phyloP scores from a whole-genome alignment of 1,139 yeast genomes.

The Dujonia santamariae region DNA sequence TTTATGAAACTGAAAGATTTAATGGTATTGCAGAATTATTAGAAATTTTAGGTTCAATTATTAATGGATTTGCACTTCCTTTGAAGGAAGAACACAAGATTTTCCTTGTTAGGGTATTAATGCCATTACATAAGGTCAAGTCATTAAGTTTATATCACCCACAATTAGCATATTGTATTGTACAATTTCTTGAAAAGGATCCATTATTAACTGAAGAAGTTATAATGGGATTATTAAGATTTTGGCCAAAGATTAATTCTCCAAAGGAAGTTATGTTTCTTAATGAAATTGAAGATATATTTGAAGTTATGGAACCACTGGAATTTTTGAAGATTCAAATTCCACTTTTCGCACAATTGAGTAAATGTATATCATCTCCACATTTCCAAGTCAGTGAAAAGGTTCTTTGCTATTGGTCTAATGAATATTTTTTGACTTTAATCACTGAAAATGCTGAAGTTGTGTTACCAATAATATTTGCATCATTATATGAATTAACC shows the following conservation, averaged over 20 bases:
- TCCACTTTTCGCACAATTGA: constrained; percentile 89
- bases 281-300: constrained; percentile 93
- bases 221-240: constrained; percentile 84
- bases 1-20: constrained; percentile 92
- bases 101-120: constrained; percentile 79
- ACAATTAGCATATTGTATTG: constrained; percentile 94
- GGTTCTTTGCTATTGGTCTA: constrained; percentile 90
- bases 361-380: constrained; percentile 91
- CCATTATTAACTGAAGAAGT: constrained; percentile 92
- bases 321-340: constrained; percentile 92
- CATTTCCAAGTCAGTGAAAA: constrained; percentile 98
- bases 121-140: constrained; percentile 92
- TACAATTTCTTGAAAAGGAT: constrained; percentile 94
- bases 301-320: constrained; percentile 91
- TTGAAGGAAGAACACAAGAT: constrained; percentile 95
- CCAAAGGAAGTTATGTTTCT: constrained; percentile 95
- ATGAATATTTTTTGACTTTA: constrained; percentile 86
- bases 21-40: constrained; percentile 94
- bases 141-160: constrained; percentile 90
- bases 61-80: constrained; percentile 97
- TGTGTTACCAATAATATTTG: constrained; percentile 87
- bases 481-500: constrained; percentile 83
- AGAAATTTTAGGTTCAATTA: constrained; percentile 93
- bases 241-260: constrained; percentile 96
- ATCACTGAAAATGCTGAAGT: constrained; percentile 91